Base-by-base conservation (phyloP, 192 early-diverging fungal species). In the Podila horticola region DNA sequence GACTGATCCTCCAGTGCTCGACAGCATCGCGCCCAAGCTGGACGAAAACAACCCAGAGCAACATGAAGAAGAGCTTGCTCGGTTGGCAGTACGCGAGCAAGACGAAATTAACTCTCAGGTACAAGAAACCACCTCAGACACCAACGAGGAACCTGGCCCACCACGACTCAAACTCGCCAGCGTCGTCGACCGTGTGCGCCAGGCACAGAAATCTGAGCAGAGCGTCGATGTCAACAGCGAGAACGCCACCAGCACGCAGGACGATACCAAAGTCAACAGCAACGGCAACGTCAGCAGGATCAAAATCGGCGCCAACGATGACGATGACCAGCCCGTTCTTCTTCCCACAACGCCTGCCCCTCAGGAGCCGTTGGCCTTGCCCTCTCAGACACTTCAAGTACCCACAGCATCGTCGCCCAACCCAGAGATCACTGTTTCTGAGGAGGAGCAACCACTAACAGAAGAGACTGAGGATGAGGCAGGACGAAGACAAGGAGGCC, bases 121-220 rank as follows among this genome's bases (percentile, higher is more conserved):
- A 24, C 51, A 17, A 33, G 33, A 57, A 67, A 15, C 24, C 66
- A 6, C 29, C 55, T 24, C 31, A n/a, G 17, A 63, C 33, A 34
- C 66, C 52, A 58, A n/a, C 33, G 10, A n/a, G 51, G 69, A 68
- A 33, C 65, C 58, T 64, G 67, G 33, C 74, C 51, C 48, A 58
- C 36, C 24, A 13, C 51, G 38, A 5, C 22, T 66, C 22, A 31
- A 69, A 2, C 58, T 76, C 6, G 55, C 74, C 22, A 30, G 15
- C 11, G 62, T 76, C 11, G 74, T 76, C 26, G 60, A 76, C 36
- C 55, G 63, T 7, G 74, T 76, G 22, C 62, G 67, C 26, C 45
- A 38, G 29, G 74, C 61, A 17, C 74, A 76, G 45, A 79, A 79
- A 50, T 22, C 48, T 48, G 64, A 51, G 9, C 64, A 66, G 48